These are phyloP conservation scores for Balakata baccata DNA, from an alignment of 345 rosid genomes.

Conservation along the genomic window DNA sequence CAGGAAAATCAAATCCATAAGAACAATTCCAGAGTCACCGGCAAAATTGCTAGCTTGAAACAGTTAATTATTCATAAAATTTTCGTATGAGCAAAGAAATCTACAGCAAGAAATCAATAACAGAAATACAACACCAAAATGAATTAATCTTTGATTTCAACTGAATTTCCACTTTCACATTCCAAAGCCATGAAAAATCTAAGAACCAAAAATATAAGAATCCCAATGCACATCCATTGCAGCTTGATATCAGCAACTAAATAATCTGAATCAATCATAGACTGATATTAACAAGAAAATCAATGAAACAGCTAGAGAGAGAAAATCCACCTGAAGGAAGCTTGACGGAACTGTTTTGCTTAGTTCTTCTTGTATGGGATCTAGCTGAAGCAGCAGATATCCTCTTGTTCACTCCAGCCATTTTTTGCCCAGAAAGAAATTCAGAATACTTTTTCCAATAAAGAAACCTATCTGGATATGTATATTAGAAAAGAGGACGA, in stretches of 20 bases:
- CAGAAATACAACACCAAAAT: too few species aligned
- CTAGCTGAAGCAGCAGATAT: too few species aligned
- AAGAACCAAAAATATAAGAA: too few species aligned
- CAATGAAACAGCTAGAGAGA: neutral
- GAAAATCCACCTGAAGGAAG: conserved; percentile 43
- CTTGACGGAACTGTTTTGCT: conserved; percentile 16
- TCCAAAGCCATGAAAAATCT: neutral
- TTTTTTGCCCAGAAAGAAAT: too few species aligned
- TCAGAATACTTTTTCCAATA: too few species aligned
- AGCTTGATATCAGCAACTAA: neutral
- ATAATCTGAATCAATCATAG: neutral
- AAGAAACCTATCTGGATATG: too few species aligned
- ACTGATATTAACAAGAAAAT: neutral
- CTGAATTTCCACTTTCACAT: neutral
- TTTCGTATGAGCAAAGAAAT: neutral
- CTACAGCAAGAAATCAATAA: neutral
- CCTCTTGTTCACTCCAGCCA: too few species aligned
- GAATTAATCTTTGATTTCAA: neutral
- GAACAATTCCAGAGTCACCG: neutral
- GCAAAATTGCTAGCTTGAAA: neutral
- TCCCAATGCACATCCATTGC: neutral
- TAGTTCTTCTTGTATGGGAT: too few species aligned
- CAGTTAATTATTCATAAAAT: neutral
- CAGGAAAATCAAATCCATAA: neutral
- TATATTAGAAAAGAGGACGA: too few species aligned